A percentile compares a stretch with the other conserved stretches of the same genome.
phyloP scores from a whole-genome alignment of 371 early-diverging fungal genomes.

The Syncephalastrum racemosum region DNA sequence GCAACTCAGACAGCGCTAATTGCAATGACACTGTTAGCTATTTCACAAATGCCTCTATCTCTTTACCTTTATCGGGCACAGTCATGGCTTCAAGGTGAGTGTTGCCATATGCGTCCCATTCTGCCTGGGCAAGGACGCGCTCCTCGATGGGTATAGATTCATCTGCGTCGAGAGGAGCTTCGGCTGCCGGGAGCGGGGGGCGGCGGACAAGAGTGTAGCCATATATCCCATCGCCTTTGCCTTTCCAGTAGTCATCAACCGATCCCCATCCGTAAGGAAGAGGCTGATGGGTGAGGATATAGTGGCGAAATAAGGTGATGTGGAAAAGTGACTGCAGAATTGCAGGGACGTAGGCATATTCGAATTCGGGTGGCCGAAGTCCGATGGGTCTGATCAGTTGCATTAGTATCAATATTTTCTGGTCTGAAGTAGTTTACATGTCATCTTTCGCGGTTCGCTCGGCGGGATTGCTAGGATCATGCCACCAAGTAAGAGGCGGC shows the following conservation, averaged over 20 bases:
- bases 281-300: conserved; percentile 36
- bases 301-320: conserved; percentile 30
- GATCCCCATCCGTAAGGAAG: conserved; percentile 32
- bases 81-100: too few species aligned
- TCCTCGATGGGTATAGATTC: too few species aligned
- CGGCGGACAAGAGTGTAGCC: conserved; percentile 9
- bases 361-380: conserved; percentile 40
- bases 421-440: conserved; percentile 21
- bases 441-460: conserved; percentile 21
- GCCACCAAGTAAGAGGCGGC: conserved; percentile 42
- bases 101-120: too few species aligned
- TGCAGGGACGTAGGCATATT: conserved; percentile 35
- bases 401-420: not conserved
- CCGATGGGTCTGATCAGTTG: conserved; percentile 35
- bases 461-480: conserved; percentile 38
- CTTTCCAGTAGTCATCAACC: conserved; percentile 37
- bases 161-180: too few species aligned
- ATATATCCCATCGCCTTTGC: conserved; percentile 35
- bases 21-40: too few species aligned
- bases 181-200: too few species aligned
- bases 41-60: too few species aligned
- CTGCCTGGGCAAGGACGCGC: too few species aligned
- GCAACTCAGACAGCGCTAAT: conserved; percentile 30
- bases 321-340: conserved; percentile 43
- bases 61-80: too few species aligned